Base-by-base conservation (phyloP, 1,284 basidiomycete species). In the Kalmanozyma brasiliensis region DNA sequence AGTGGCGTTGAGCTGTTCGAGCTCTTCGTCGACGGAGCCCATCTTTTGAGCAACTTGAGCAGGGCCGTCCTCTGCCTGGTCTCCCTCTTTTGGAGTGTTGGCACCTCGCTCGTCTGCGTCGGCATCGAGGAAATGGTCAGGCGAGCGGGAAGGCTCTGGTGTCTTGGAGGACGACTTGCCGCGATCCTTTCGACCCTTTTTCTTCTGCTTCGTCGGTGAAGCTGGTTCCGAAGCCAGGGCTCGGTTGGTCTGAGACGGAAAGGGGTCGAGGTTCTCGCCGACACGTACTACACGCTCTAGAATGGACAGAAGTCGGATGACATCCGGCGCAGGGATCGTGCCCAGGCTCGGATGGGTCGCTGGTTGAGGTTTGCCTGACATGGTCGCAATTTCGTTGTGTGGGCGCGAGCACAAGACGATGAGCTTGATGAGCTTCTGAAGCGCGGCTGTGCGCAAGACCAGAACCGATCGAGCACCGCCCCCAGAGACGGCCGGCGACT, bases 11-110 rank as follows among this genome's bases (percentile, higher is more conserved):
- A 43, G 34, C 55, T 30, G 52, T 24, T 55, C 60, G 49, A 62
- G 43, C 88, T 86, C 81, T 89, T 90, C 19, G 84, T 85, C 4
- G 89, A 46, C 22, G 8, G 49, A 35, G 3, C 17, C 46, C 32
- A 92, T 76, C 78, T 92, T 92, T 48, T 86, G 43, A 17, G 44
- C 49, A 6, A 23, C 44, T 29, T 36, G n/a, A 1, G 52, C 11
- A 16, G 16, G n/a, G 8, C 32, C 49, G 20, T n/a, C 36, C 5
- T 23, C 17, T 9, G 22, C 49, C 13, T 26, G 32, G 43, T 26
- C 17, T n/a, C n/a, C 38, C 16, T 26, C 47, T 24, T 41, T 36
- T 16, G 29, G 20, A 19, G 7, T 7, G 11, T 29, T 6, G 6
- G 24, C 38, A 22, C 5, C 9, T 4, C 23, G 34, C n/a, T 16